Percentiles rank a stretch among this genome's conserved stretches.
Conservation (phyloP, 352 stramenopile genomes). For the Pythium coloratum region DNA sequence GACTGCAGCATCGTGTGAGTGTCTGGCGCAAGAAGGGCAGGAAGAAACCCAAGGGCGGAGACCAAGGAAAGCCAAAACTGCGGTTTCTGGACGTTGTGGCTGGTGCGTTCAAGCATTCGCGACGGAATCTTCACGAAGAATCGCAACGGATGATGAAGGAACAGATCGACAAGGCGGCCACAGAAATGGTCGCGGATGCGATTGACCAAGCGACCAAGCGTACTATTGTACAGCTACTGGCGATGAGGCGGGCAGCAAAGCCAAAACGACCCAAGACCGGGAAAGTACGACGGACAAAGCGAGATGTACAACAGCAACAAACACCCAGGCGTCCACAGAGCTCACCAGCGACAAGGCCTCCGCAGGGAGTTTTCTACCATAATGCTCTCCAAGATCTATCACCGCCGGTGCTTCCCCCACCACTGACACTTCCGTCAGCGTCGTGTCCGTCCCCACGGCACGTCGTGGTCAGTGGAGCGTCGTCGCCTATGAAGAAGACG, state of each 20-base stretch:
- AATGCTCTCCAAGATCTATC: slow-evolving; percentile 27
- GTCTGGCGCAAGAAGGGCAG: slow-evolving; percentile 9
- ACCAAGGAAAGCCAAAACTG: neutral
- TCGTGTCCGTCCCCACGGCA: slow-evolving; percentile 14
- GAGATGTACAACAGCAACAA: neutral
- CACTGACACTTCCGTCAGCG: slow-evolving; percentile 14
- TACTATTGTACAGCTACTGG: neutral
- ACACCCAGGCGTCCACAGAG: slow-evolving; percentile 7
- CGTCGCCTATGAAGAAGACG: neutral
- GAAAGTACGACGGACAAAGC: neutral
- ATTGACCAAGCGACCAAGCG: slow-evolving; percentile 8
- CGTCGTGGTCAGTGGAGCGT: neutral
- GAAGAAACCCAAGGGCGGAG: slow-evolving; percentile 7
- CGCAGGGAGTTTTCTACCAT: slow-evolving; percentile 34
- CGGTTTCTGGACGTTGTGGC: slow-evolving; percentile 13
- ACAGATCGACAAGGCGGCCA: neutral
- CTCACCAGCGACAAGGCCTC: slow-evolving; percentile 2
- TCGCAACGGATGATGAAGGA: slow-evolving; percentile 1
- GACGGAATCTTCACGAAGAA: slow-evolving; percentile 1
- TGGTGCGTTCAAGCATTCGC: slow-evolving; percentile 11
- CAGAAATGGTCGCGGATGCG: neutral
- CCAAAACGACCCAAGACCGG: neutral
- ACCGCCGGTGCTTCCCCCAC: slow-evolving; percentile 24
- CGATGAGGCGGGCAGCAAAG: neutral
- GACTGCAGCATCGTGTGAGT: slow-evolving; percentile 7